A percentile compares a stretch with the other conserved stretches of the same genome.
Conservation (phyloP, 345 rosid species). For the Pseudoturritis turrita region DNA sequence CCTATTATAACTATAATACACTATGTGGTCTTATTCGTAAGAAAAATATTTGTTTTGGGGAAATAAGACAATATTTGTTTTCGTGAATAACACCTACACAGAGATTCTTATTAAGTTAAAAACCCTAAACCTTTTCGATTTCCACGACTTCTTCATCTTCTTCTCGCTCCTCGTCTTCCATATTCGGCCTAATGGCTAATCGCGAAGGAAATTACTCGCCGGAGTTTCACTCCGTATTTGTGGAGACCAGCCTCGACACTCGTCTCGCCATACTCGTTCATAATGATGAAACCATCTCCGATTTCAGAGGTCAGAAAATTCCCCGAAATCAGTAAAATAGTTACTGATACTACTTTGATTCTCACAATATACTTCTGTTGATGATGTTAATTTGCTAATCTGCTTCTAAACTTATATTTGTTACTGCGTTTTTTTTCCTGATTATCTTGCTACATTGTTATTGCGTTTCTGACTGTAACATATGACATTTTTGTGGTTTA, state of each 20-base stretch:
- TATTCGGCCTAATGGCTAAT: neutral
- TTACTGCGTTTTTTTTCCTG: neutral
- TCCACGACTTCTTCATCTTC: neutral
- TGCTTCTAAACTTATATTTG: neutral
- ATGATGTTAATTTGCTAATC: neutral
- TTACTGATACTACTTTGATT: neutral
- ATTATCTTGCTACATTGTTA: neutral
- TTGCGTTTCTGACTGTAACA: neutral
- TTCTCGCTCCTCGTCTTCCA: neutral
- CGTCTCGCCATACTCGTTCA: conserved; percentile 45
- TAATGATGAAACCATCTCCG: conserved; percentile 48
- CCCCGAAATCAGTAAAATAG: neutral
- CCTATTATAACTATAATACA: too few species aligned
- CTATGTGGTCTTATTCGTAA: too few species aligned
- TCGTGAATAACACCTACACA: too few species aligned
- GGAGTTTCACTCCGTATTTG: conserved; percentile 29
- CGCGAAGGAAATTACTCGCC: neutral
- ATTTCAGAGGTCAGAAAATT: conserved; percentile 38
- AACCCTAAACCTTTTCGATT: neutral
- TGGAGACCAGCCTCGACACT: conserved; percentile 62
- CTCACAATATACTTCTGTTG: neutral
- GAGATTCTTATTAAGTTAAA: too few species aligned
- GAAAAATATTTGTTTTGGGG: too few species aligned
- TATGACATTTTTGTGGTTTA: neutral
- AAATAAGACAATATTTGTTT: too few species aligned